These are phyloP conservation scores for Linanthus parryae DNA, from an alignment of 148 eudicot genomes.

Conservation along the genomic window DNA sequence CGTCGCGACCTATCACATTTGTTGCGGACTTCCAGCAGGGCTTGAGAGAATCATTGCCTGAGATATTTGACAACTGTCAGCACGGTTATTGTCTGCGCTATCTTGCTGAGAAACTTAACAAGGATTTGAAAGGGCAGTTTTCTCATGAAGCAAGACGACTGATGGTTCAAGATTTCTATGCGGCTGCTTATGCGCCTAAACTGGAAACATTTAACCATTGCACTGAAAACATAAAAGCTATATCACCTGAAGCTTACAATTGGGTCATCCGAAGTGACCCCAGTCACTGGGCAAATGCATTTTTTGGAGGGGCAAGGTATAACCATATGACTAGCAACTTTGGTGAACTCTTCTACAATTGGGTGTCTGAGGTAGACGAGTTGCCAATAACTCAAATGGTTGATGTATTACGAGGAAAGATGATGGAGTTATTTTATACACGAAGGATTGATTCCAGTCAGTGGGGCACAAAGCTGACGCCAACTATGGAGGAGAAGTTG, in stretches of 20 bases:
- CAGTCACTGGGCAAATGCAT: conserved; percentile 45
- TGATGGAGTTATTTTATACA: conserved; percentile 37
- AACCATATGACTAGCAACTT: conserved; percentile 34
- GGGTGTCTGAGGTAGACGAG: conserved; percentile 41
- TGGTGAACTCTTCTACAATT: conserved; percentile 37
- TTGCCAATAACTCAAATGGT: conserved; percentile 44
- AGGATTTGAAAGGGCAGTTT: conserved; percentile 39
- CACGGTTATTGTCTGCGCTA: conserved; percentile 47
- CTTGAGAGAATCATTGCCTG: conserved; percentile 29
- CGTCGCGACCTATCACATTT: conserved; percentile 28
- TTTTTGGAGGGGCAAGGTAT: conserved; percentile 40
- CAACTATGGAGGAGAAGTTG: conserved; percentile 39
- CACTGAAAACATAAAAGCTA: conserved; percentile 33
- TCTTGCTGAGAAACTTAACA: conserved; percentile 43
- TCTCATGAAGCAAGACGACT: conserved; percentile 53
- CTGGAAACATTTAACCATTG: conserved; percentile 33
- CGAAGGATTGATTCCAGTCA: conserved; percentile 31
- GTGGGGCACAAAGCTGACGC: conserved; percentile 38
- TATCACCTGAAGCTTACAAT: conserved; percentile 46
- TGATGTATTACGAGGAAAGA: conserved; percentile 35
- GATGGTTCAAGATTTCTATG: conserved; percentile 43
- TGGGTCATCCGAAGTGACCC: conserved; percentile 44
- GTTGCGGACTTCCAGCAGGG: conserved; percentile 50
- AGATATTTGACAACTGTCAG: conserved; percentile 29
- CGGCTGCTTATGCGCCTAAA: conserved; percentile 43